Percentiles rank a stretch among this genome's conserved stretches.
These are phyloP conservation scores for Ceratocystis lukuohia DNA, from an alignment of 2,329 filamentous ascomycete species.

Conservation along the genomic window DNA sequence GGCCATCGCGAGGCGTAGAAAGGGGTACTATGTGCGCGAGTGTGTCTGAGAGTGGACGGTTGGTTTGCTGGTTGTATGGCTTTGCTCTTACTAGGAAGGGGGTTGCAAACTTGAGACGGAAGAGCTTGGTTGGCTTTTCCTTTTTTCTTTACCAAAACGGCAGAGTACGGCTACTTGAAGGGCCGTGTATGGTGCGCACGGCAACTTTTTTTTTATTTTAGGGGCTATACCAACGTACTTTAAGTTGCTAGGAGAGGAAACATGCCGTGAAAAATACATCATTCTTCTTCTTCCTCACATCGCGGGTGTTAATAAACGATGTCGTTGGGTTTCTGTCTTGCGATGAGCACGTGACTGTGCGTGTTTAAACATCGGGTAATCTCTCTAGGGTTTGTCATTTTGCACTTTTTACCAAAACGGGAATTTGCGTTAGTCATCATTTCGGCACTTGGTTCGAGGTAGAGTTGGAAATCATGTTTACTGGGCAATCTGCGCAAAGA, in stretches of 20 bases:
- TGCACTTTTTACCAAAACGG: not conserved
- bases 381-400: not conserved
- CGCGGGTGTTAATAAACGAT: constrained; percentile 4
- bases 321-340: constrained; percentile 6
- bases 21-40: not conserved
- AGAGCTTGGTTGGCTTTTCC: not conserved
- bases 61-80: not conserved
- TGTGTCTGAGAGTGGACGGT: not conserved
- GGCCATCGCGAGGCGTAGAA: constrained; percentile 24
- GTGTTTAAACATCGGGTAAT: not conserved
- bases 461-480: not conserved
- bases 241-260: not conserved
- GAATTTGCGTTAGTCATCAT: not conserved
- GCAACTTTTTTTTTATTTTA: not conserved
- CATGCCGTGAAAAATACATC: not conserved
- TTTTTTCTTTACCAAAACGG: not conserved
- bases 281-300: not conserved
- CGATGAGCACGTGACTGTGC: not conserved
- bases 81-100: no score
- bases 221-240: not conserved
- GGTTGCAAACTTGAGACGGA: not conserved
- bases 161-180: not conserved
- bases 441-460: not conserved
- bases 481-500: not conserved
- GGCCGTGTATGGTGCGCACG: not conserved